Evolutionary conservation across 2,329 filamentous ascomycete species (phyloP).

Genomic region (Microdochium paspali): DNA sequence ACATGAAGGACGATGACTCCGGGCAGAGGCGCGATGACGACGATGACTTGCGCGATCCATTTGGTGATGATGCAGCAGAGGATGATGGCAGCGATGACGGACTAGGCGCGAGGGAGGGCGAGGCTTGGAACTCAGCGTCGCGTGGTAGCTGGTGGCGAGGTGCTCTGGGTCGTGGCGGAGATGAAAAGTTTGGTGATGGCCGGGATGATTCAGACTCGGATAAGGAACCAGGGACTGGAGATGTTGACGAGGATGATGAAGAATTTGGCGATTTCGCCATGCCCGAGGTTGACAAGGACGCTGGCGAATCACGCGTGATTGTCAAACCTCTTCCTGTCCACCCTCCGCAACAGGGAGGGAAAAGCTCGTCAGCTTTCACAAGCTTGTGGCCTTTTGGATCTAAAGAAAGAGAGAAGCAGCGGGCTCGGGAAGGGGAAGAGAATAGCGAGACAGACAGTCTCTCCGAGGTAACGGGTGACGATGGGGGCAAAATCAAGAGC

Average conservation of each 20-base stretch:
- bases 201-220: slow-evolving; percentile 35
- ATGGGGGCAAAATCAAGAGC: slow-evolving; percentile 30
- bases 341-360: slow-evolving; percentile 28
- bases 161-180: slow-evolving; percentile 20
- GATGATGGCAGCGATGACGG: slow-evolving; percentile 36
- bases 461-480: slow-evolving; percentile 25
- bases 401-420: slow-evolving; percentile 21
- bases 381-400: slow-evolving; percentile 47
- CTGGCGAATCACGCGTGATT: slow-evolving; percentile 24
- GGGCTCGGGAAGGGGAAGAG: slow-evolving; percentile 24
- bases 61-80: slow-evolving; percentile 37
- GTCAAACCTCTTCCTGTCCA: slow-evolving; percentile 46
- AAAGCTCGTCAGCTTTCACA: slow-evolving; percentile 28
- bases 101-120: slow-evolving; percentile 24
- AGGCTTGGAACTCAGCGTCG: slow-evolving; percentile 20
- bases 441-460: slow-evolving; percentile 15
- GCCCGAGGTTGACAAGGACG: slow-evolving; percentile 39
- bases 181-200: slow-evolving; percentile 28
- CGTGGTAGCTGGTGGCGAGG: slow-evolving; percentile 41
- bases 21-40: slow-evolving; percentile 6
- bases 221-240: slow-evolving; percentile 14
- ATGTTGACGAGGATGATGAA: slow-evolving; percentile 32
- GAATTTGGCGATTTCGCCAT: slow-evolving; percentile 63
- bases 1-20: slow-evolving; percentile 43
- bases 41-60: slow-evolving; percentile 13